Evolutionary conservation across 768 basidiomycete species (phyloP).

Genomic region (Cubamyces sp.): DNA sequence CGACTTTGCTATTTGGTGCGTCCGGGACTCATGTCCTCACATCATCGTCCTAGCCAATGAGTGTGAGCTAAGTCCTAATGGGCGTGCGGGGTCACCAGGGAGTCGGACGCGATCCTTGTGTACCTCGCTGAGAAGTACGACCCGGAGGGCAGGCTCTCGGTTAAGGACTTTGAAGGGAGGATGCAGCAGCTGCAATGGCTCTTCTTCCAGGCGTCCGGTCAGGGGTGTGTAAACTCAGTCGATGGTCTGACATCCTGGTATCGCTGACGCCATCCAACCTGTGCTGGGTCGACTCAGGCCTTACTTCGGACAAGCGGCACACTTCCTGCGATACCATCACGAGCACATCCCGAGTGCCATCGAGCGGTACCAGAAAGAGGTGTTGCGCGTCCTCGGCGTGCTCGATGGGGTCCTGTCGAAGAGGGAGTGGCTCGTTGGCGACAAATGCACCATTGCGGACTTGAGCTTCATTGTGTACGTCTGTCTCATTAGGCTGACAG

Average conservation of each 20-base stretch:
- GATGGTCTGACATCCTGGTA: background rate
- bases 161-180: background rate
- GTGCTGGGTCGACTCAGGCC: background rate
- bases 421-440: slow-evolving; percentile 17
- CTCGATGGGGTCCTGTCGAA: slow-evolving; percentile 15
- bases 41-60: background rate
- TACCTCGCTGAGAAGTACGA: slow-evolving; percentile 48
- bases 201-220: slow-evolving; percentile 38
- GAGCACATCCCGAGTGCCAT: slow-evolving; percentile 19
- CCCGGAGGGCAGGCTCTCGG: slow-evolving; percentile 35
- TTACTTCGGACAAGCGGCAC: slow-evolving; percentile 17
- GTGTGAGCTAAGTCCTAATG: background rate
- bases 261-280: no score
- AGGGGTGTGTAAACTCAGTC: slow-evolving; percentile 17
- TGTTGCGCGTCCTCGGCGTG: slow-evolving; percentile 14
- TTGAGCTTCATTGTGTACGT: slow-evolving; percentile 19
- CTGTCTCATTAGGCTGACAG: no score
- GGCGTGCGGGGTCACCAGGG: slow-evolving; percentile 10
- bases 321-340: slow-evolving; percentile 5
- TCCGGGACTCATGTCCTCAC: background rate
- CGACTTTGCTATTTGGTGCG: slow-evolving; percentile 33
- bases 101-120: slow-evolving; percentile 42
- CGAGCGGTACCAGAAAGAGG: slow-evolving; percentile 24
- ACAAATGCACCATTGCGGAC: slow-evolving; percentile 17
- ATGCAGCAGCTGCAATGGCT: slow-evolving; percentile 41